Percentiles rank a stretch among this genome's conserved stretches.
phyloP scores from a whole-genome alignment of 2,329 filamentous ascomycete genomes.

The Leptographium lundbergii region DNA sequence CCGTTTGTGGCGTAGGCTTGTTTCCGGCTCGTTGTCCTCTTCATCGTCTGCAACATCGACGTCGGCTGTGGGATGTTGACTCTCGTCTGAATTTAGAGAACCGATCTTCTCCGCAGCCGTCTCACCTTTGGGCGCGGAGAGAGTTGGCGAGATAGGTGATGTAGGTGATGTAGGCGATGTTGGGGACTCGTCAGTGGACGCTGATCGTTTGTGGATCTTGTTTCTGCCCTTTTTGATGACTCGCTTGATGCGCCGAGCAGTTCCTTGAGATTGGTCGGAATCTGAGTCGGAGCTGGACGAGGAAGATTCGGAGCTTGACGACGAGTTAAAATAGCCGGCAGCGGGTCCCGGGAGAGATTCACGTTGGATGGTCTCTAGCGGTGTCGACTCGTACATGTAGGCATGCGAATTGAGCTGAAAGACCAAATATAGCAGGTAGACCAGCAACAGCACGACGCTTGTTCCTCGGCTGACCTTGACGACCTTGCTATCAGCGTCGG shows the following conservation, averaged over 20 bases:
- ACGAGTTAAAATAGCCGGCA: conserved; percentile 49
- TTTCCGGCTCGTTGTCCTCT: conserved; percentile 4
- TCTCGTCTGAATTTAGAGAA: not conserved
- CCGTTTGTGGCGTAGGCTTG: conserved; percentile 14
- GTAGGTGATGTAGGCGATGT: not conserved
- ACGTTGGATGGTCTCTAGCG: conserved; percentile 47
- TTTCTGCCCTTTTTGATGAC: conserved; percentile 42
- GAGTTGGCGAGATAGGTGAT: not conserved
- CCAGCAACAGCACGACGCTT: conserved; percentile 58
- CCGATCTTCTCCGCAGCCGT: not conserved
- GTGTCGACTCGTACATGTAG: conserved; percentile 57
- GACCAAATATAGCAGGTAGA: conserved; percentile 61
- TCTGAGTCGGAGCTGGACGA: conserved; percentile 47
- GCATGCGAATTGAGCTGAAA: conserved; percentile 64
- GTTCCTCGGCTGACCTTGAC: conserved; percentile 67
- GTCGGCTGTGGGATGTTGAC: not conserved
- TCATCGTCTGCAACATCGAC: conserved; percentile 12
- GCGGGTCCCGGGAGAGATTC: conserved; percentile 58
- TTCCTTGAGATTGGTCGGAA: conserved; percentile 26
- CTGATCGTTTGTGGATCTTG: conserved; percentile 43
- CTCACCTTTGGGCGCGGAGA: not conserved
- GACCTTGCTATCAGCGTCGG: conserved; percentile 46
- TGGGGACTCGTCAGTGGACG: conserved; percentile 33
- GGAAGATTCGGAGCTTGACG: conserved; percentile 28
- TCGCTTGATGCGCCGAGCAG: conserved; percentile 50